Percentiles rank a stretch among this genome's conserved stretches.
These are phyloP conservation scores for Chrysosporium keratinophilum DNA, from an alignment of 2,329 filamentous ascomycete species.

Conservation along the genomic window DNA sequence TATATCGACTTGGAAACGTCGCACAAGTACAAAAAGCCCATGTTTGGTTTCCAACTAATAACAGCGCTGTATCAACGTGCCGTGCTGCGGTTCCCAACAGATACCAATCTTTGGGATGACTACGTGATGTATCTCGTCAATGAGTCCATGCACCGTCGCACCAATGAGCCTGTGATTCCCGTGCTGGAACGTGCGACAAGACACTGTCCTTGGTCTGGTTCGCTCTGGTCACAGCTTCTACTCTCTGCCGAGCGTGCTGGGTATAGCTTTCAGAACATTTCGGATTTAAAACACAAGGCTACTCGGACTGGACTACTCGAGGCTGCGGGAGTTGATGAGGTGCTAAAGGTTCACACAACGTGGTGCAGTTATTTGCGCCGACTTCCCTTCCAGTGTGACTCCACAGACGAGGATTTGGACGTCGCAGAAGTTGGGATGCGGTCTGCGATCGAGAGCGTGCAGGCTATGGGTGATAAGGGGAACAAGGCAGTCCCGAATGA, in stretches of 20 bases:
- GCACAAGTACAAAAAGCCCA: slow-evolving; percentile 47
- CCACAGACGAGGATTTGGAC: slow-evolving; percentile 72
- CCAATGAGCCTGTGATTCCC: slow-evolving; percentile 48
- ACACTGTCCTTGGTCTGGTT: slow-evolving; percentile 88
- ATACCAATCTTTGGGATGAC: slow-evolving; percentile 71
- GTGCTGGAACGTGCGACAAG: slow-evolving; percentile 71
- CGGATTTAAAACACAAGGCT: slow-evolving; percentile 82
- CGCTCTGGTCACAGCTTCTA: slow-evolving; percentile 82
- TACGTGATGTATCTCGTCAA: slow-evolving; percentile 62
- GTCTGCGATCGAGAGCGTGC: slow-evolving; percentile 75
- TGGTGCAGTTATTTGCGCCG: slow-evolving; percentile 94
- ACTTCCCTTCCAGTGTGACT: slow-evolving; percentile 62
- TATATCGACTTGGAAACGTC: slow-evolving; percentile 81
- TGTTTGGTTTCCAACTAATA: slow-evolving; percentile 44
- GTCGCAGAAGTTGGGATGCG: slow-evolving; percentile 82
- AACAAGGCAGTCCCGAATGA: slow-evolving; percentile 70
- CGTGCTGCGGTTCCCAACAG: slow-evolving; percentile 59
- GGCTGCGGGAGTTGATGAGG: slow-evolving; percentile 72
- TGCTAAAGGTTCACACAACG: slow-evolving; percentile 81
- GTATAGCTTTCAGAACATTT: slow-evolving; percentile 67
- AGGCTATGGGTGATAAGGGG: slow-evolving; percentile 61
- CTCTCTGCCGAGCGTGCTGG: slow-evolving; percentile 70
- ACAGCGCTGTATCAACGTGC: slow-evolving; percentile 67
- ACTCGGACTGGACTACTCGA: slow-evolving; percentile 78
- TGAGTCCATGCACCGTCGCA: slow-evolving; percentile 40